A percentile compares a stretch with the other conserved stretches of the same genome.
phyloP scores from a whole-genome alignment of 805 yeast species.

The Yarrowia deformans region DNA sequence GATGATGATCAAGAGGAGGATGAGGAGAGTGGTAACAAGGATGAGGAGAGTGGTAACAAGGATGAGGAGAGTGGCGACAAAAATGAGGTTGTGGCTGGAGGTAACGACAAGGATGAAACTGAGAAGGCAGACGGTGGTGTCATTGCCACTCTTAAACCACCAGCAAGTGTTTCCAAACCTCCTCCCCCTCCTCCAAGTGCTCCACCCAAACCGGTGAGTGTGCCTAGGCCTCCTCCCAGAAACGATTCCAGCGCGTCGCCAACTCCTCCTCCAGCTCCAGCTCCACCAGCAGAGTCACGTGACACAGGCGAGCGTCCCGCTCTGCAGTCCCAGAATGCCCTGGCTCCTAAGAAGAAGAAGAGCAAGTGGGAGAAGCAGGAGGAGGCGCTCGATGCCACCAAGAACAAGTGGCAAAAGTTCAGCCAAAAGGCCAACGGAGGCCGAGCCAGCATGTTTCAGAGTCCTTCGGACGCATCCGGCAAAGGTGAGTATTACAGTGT shows the following conservation, averaged over 20 bases:
- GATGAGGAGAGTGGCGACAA: background rate
- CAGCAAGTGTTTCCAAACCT: background rate
- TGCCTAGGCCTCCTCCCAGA: background rate
- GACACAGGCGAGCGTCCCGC: constrained; percentile 2
- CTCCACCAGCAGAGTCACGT: constrained; percentile 10
- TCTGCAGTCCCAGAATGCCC: constrained; percentile 19
- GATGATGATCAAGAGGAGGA: background rate
- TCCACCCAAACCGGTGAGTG: background rate
- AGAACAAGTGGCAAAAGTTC: constrained; percentile 34
- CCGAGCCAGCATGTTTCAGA: constrained; percentile 31
- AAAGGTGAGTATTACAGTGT: constrained; percentile 20
- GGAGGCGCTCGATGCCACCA: constrained; percentile 30
- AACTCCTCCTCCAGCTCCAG: constrained; percentile 7
- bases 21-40: background rate
- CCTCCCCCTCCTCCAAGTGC: background rate
- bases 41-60: background rate
- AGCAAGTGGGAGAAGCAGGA: constrained; percentile 39
- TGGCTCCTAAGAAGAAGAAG: constrained; percentile 24
- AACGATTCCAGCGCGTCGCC: background rate
- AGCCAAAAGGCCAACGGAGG: constrained; percentile 29
- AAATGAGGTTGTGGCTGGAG: background rate
- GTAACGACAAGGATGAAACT: background rate
- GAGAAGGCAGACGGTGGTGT: background rate
- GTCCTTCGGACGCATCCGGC: constrained; percentile 6
- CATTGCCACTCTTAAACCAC: background rate